phyloP scores from a whole-genome alignment of 805 yeast genomes.

The Lachancea thermotolerans region DNA sequence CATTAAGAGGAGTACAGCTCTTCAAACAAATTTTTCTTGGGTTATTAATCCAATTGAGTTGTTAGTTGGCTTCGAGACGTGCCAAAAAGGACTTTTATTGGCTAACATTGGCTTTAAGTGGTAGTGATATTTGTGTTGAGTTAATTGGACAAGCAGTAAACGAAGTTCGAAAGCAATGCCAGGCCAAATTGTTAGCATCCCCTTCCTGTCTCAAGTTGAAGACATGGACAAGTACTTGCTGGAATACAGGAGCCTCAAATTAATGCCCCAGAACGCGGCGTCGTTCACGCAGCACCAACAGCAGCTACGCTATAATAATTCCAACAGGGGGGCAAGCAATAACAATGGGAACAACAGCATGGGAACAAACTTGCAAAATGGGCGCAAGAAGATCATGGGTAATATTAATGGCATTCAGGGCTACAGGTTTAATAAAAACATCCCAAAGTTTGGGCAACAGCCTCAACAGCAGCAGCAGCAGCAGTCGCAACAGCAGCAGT shows the following conservation, averaged over 20 bases:
- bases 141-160: not conserved
- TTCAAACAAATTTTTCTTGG: not conserved
- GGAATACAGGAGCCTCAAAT: constrained; percentile 23
- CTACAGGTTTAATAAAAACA: constrained; percentile 12
- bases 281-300: constrained; percentile 4
- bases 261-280: constrained; percentile 12
- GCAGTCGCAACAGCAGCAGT: constrained; percentile 4
- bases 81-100: too few species aligned
- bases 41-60: not conserved
- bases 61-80: not conserved
- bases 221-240: constrained; percentile 29
- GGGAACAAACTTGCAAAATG: constrained; percentile 2
- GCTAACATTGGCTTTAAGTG: too few species aligned
- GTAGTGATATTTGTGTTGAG: too few species aligned
- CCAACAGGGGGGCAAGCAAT: constrained; percentile 1
- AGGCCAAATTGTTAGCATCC: constrained; percentile 25
- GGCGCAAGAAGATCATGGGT: constrained; percentile 5
- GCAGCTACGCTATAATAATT: constrained; percentile 8
- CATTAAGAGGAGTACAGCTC: not conserved
- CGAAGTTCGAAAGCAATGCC: constrained; percentile 18
- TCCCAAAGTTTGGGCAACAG: constrained; percentile 9
- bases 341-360: constrained; percentile 4
- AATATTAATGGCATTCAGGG: constrained; percentile 4
- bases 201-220: constrained; percentile 31
- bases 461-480: constrained; percentile 9